phyloP scores from a whole-genome alignment of 345 rosid genomes.

The Populus ilicifolia region DNA sequence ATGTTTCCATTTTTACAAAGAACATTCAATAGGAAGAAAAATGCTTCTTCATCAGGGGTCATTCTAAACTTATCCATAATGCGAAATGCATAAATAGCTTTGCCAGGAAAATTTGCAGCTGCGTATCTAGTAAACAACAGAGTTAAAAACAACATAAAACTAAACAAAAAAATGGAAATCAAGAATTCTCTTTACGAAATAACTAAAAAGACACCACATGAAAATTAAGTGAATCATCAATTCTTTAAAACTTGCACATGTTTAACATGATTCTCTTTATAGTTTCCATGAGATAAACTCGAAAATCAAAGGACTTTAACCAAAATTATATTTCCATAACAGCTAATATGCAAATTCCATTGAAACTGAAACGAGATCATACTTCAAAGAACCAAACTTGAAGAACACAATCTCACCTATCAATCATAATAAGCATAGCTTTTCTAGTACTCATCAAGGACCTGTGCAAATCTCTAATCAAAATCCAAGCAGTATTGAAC shows the following conservation, averaged over 20 bases:
- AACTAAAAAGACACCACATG: too few species aligned
- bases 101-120: conserved; percentile 63
- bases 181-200: not conserved
- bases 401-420: conserved; percentile 44
- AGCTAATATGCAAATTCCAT: too few species aligned
- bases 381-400: not conserved
- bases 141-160: not conserved
- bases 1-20: conserved; percentile 74
- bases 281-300: too few species aligned
- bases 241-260: too few species aligned
- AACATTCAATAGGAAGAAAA: conserved; percentile 39
- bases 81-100: conserved; percentile 64
- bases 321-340: too few species aligned
- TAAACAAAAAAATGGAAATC: not conserved
- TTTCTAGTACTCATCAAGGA: conserved; percentile 44
- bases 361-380: not conserved
- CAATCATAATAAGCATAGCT: conserved; percentile 79
- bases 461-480: conserved; percentile 64
- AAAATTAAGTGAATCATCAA: too few species aligned
- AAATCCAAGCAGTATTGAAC: conserved; percentile 75
- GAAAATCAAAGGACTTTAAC: too few species aligned
- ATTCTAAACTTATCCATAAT: conserved; percentile 73
- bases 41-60: conserved; percentile 78
- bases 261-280: too few species aligned
- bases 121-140: conserved; percentile 52